Evolutionary conservation across 1,284 basidiomycete genomes (phyloP), one percentile per base, ranked within the genome.

Genomic region (Moesziomyces antarcticus): DNA sequence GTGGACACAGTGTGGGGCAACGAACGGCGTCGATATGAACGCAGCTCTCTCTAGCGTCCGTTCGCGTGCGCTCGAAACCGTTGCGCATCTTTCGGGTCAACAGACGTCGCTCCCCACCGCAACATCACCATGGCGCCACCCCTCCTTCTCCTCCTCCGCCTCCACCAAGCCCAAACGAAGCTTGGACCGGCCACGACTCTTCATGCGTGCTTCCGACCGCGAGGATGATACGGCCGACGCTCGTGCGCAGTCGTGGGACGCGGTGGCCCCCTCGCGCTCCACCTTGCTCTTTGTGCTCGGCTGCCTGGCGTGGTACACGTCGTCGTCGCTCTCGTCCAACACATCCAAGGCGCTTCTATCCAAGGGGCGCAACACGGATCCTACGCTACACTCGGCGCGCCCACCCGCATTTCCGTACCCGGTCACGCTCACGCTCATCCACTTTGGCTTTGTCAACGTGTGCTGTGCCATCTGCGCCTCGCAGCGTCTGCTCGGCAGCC

Each of bases 371-470:
- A 37, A 25, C 24, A 30, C 47, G 27, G 50, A 3, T n/a, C 18
- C 21, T 27, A 22, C 33, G 43, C 30, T 33, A 13, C 30, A 45
- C 21, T 20, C 52, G 1, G 18, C 10, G n/a, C 21, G 37, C 25
- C 78, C 74, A 27, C 81, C 89, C 4, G 64, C 92, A 73, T 93
- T 96, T 86, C 88, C 91, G 71, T 91, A 94, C 85, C 90, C 94
- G 27, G 88, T 96, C 83, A 91, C 94, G 80, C 89, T 99, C 80
- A 98, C 97, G n/a, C 92, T 98, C 82, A 88, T 98, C 76, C 97
- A 99, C 85, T 99, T 99, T 84, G 92, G 90, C 72, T 97, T 98
- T 83, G 92, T 98, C 56, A 91, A 94, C 13, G 87, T 87, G 16
- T 96, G 92, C 85, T 97, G 93, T 82, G 87, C 92, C 64, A 84